phyloP scores from a whole-genome alignment of 2,329 filamentous ascomycete species.

The Macroventuria anomochaeta region DNA sequence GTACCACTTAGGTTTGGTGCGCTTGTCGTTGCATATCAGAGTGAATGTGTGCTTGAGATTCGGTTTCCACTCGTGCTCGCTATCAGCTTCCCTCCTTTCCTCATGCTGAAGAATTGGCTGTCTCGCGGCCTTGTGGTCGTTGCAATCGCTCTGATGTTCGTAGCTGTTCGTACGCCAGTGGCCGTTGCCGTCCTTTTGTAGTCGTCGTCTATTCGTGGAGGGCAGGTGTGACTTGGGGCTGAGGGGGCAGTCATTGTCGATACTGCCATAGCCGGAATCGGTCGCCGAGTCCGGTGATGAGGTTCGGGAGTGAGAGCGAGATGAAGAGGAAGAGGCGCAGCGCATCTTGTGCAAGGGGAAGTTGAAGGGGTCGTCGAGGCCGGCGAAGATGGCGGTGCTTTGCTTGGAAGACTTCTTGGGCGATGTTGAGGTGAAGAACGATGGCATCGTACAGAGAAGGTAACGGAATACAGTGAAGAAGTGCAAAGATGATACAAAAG shows the following conservation, averaged over 20 bases:
- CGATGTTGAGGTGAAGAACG: background rate
- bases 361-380: conserved; percentile 16
- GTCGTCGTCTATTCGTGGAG: background rate
- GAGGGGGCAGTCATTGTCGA: conserved; percentile 19
- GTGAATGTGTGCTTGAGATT: conserved; percentile 29
- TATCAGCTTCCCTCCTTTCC: conserved; percentile 5
- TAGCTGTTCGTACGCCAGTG: background rate
- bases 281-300: conserved; percentile 3
- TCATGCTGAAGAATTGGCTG: background rate
- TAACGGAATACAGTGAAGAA: background rate
- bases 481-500: background rate
- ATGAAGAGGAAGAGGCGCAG: background rate
- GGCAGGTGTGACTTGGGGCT: background rate
- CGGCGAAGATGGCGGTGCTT: conserved; percentile 4
- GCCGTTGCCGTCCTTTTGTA: conserved; percentile 2
- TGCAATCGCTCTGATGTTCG: conserved; percentile 13
- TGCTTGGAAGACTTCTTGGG: background rate
- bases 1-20: conserved; percentile 6
- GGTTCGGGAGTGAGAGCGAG: background rate
- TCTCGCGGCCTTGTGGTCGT: conserved; percentile 8
- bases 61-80: conserved; percentile 23
- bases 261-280: conserved; percentile 26
- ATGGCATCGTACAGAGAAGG: conserved; percentile 1
- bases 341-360: conserved; percentile 9
- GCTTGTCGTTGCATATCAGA: conserved; percentile 9